These are phyloP conservation scores for Trichoderma sp. DNA, from an alignment of 2,329 filamentous ascomycete genomes.

Conservation along the genomic window DNA sequence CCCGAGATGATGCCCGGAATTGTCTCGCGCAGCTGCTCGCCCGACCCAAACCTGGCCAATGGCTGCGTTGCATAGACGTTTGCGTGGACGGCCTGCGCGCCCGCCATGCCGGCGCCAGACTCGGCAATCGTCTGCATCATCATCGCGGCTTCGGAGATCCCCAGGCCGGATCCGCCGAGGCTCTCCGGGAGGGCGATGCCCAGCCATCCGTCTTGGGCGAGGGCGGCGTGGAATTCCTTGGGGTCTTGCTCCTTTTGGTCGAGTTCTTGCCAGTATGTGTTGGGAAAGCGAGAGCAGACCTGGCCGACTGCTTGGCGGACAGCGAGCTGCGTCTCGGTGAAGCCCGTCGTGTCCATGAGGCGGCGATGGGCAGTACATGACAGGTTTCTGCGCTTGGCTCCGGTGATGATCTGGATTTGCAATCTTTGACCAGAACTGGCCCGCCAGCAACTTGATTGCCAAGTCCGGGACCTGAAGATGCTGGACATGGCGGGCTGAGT, in stretches of 20 bases:
- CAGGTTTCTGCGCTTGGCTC: conserved; percentile 26
- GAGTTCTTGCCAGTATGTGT: conserved; percentile 72
- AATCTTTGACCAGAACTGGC: not conserved
- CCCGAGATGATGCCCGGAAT: conserved; percentile 71
- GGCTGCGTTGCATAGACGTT: conserved; percentile 75
- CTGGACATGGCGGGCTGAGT: not conserved
- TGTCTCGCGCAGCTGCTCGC: conserved; percentile 59
- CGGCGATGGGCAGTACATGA: conserved; percentile 33
- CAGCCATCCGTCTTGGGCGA: conserved; percentile 75
- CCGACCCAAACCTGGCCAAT: conserved; percentile 68
- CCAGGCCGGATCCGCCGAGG: conserved; percentile 70
- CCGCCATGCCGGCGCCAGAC: conserved; percentile 75
- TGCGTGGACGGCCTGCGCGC: conserved; percentile 59
- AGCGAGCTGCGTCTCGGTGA: conserved; percentile 68
- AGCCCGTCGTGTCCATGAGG: conserved; percentile 70
- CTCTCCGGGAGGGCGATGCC: conserved; percentile 75
- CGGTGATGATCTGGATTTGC: not conserved
- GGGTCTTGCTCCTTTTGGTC: conserved; percentile 71
- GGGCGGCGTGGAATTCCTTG: conserved; percentile 68
- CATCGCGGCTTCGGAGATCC: conserved; percentile 78
- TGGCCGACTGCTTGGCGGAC: conserved; percentile 68
- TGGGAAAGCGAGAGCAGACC: conserved; percentile 67
- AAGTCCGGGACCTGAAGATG: not conserved
- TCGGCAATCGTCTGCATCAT: conserved; percentile 83
- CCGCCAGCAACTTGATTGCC: not conserved